Evolutionary conservation across 2,329 filamentous ascomycete genomes (phyloP).

Genomic region (Penicillium oxalicum): DNA sequence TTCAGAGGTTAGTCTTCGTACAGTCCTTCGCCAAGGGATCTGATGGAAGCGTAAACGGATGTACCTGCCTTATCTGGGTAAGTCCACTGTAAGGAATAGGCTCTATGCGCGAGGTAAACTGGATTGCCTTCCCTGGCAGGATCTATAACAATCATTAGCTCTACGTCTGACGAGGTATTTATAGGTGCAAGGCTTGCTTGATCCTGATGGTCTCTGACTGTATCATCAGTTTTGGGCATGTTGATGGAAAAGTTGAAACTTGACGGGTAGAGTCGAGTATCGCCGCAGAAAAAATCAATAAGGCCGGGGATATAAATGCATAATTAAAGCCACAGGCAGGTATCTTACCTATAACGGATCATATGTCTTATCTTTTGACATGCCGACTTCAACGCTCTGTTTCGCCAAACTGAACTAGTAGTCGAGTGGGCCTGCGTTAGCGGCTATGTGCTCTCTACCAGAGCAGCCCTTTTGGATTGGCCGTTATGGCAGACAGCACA

Average conservation of each 20-base stretch:
- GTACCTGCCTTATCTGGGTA: conserved; percentile 1
- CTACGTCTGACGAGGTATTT: not conserved
- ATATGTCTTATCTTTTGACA: conserved; percentile 6
- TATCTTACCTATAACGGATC: conserved; percentile 2
- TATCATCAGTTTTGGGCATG: conserved; percentile 1
- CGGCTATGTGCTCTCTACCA: conserved; percentile 1
- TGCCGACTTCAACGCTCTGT: conserved; percentile 3
- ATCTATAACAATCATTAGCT: not conserved
- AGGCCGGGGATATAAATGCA: not conserved
- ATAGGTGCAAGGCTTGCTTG: not conserved
- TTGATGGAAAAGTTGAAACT: conserved; percentile 6
- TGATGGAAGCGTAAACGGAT: conserved; percentile 2
- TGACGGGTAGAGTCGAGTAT: conserved; percentile 3
- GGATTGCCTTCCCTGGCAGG: conserved; percentile 1
- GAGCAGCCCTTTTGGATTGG: conserved; percentile 2
- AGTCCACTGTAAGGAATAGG: conserved; percentile 5
- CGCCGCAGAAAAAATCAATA: conserved; percentile 5
- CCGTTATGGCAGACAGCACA: conserved; percentile 1
- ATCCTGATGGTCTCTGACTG: not conserved
- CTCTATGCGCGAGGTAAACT: conserved; percentile 2
- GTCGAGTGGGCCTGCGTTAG: conserved; percentile 1
- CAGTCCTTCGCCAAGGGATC: conserved; percentile 3
- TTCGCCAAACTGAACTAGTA: conserved; percentile 3
- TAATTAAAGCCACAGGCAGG: conserved; percentile 1
- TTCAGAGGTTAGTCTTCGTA: conserved; percentile 1